phyloP scores from a whole-genome alignment of 768 basidiomycete species.

The Macrolepiota albuminosa region DNA sequence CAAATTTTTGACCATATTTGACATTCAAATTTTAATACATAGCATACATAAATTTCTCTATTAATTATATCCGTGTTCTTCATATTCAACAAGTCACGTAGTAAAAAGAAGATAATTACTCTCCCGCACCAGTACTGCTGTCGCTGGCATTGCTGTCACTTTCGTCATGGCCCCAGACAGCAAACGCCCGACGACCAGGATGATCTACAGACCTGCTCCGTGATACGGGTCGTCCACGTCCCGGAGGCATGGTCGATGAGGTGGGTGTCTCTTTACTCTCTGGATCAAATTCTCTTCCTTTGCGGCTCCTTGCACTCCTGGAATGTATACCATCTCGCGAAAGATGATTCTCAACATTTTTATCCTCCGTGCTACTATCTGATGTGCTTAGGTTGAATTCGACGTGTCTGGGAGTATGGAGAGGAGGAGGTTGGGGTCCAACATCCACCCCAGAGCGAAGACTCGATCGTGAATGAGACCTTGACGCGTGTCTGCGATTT shows the following conservation, averaged over 20 bases:
- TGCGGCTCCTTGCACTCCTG: conserved; percentile 45
- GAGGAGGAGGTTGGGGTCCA: conserved; percentile 44
- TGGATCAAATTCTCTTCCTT: conserved; percentile 50
- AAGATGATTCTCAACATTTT: conserved; percentile 29
- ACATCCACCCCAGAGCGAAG: conserved; percentile 58
- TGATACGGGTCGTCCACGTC: conserved; percentile 27
- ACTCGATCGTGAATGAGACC: conserved; percentile 39
- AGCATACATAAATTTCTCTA: background rate
- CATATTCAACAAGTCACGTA: background rate
- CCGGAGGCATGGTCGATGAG: conserved; percentile 30
- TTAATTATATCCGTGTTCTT: background rate
- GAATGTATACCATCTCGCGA: conserved; percentile 28
- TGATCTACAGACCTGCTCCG: conserved; percentile 35
- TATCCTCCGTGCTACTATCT: conserved; percentile 8
- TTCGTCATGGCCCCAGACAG: conserved; percentile 86
- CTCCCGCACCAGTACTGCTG: conserved; percentile 34
- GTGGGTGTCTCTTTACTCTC: conserved; percentile 63
- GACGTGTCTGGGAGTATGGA: conserved; percentile 44
- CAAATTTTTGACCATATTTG: too few relatives aligned
- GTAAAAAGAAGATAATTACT: background rate
- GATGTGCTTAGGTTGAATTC: conserved; percentile 34
- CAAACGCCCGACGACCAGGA: conserved; percentile 57
- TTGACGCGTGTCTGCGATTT: conserved; percentile 27
- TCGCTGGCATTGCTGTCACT: conserved; percentile 84
- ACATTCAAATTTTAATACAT: background rate